Evolutionary conservation across 208 protist species (phyloP).

Genomic region (Acanthamoeba culbertsoni): DNA sequence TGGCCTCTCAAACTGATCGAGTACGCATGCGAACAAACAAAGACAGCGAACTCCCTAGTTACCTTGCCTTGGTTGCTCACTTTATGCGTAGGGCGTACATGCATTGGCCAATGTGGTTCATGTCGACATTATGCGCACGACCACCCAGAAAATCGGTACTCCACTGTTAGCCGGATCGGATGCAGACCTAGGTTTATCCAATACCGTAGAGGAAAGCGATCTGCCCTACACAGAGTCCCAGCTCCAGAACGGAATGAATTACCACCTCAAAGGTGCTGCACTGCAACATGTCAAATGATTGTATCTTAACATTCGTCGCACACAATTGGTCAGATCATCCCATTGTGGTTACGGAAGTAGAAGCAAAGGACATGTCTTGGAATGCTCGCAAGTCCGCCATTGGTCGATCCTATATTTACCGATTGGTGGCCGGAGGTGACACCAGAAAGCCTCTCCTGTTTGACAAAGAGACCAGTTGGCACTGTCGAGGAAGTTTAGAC

Average conservation of each 20-base stretch:
- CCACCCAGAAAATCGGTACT: not conserved
- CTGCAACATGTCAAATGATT: no score
- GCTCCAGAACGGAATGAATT: not conserved
- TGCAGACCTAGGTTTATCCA: not conserved
- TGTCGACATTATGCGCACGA: not conserved
- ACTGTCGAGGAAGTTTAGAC: not conserved
- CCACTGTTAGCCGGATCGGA: not conserved
- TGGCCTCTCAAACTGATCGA: not conserved
- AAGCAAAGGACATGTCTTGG: not conserved
- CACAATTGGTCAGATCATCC: not conserved
- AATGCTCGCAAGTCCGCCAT: not conserved
- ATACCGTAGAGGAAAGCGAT: not conserved
- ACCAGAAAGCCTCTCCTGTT: not conserved
- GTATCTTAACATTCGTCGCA: not conserved
- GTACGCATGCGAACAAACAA: not conserved
- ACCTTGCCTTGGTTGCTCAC: not conserved
- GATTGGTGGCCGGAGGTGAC: not conserved
- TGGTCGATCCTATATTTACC: not conserved
- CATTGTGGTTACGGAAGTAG: not conserved
- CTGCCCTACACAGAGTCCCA: not conserved
- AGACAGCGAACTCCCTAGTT: not conserved
- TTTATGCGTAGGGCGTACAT: not conserved
- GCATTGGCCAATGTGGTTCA: not conserved
- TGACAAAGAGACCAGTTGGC: constrained; percentile 33
- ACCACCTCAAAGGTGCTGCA: not conserved